phyloP scores from a whole-genome alignment of 2,329 filamentous ascomycete genomes.

The Arthrobotrys entomopaga region DNA sequence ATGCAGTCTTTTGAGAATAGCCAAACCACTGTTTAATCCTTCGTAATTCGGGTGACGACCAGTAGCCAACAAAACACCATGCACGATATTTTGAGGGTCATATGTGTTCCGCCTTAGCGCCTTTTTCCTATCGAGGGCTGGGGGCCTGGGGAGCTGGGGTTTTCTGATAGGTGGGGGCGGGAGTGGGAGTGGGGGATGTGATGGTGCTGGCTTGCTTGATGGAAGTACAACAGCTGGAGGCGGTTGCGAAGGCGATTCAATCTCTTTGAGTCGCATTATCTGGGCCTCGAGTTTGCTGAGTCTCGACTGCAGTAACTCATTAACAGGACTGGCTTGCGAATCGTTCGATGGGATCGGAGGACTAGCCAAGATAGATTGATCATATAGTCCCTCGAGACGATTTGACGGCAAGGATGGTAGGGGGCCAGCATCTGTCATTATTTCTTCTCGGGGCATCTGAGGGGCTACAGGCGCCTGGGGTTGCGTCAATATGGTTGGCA shows the following conservation, averaged over 20 bases:
- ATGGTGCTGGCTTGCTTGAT: neutral
- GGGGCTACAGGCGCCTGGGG: conserved; percentile 16
- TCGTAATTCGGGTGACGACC: conserved; percentile 71
- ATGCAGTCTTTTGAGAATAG: conserved; percentile 48
- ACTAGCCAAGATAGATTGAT: neutral
- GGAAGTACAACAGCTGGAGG: conserved; percentile 2
- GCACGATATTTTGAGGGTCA: conserved; percentile 71
- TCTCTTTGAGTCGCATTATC: conserved; percentile 20
- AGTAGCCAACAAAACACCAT: conserved; percentile 71
- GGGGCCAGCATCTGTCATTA: conserved; percentile 24
- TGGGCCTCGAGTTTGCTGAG: conserved; percentile 33
- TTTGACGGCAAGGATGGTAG: neutral
- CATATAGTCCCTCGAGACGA: conserved; percentile 2
- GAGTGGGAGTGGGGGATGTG: neutral
- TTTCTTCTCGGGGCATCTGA: conserved; percentile 25
- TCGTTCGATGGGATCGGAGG: neutral
- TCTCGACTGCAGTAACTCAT: conserved; percentile 5
- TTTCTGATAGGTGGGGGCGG: conserved; percentile 17
- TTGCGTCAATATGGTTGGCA: neutral
- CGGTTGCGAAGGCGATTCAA: conserved; percentile 15
- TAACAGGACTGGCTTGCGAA: neutral
- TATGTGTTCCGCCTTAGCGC: conserved; percentile 66
- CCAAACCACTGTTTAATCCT: conserved; percentile 70
- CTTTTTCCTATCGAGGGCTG: conserved; percentile 62
- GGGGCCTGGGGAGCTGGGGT: conserved; percentile 38